Conservation (phyloP, 2,329 filamentous ascomycete species). For the Blastomyces emzantsi region DNA sequence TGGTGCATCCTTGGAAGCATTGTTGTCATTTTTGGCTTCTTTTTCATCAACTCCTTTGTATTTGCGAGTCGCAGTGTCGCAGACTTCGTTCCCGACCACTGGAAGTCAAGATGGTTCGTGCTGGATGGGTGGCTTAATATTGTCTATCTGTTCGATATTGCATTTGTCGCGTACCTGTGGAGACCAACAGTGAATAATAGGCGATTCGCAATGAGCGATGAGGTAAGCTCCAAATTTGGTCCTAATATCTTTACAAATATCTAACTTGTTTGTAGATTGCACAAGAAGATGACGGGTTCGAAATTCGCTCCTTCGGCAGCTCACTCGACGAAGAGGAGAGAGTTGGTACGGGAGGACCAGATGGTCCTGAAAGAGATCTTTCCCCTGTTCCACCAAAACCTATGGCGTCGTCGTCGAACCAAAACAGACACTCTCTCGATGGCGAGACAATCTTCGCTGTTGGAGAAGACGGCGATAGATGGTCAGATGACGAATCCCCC, state of each 20-base stretch:
- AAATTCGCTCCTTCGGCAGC: constrained; percentile 85
- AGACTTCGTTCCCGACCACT: constrained; percentile 91
- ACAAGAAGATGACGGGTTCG: constrained; percentile 97
- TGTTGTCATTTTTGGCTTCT: constrained; percentile 92
- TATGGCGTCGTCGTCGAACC: constrained; percentile 39
- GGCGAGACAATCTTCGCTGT: constrained; percentile 96
- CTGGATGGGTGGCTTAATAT: constrained; percentile 96
- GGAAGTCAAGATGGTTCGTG: constrained; percentile 96
- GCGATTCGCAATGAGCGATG: constrained; percentile 97
- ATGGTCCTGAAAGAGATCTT: constrained; percentile 28
- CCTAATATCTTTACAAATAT: background rate
- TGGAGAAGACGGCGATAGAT: constrained; percentile 74
- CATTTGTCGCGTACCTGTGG: constrained; percentile 93
- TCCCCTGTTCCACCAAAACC: constrained; percentile 43
- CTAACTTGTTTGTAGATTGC: constrained; percentile 53
- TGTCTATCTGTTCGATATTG: constrained; percentile 89
- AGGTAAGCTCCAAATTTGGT: constrained; percentile 44
- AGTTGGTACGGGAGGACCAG: constrained; percentile 26
- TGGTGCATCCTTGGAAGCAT: constrained; percentile 93
- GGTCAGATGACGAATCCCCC: constrained; percentile 58
- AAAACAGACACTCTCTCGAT: constrained; percentile 57
- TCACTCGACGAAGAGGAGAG: constrained; percentile 56
- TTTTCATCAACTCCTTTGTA: constrained; percentile 95
- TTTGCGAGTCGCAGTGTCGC: constrained; percentile 78
- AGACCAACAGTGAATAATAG: constrained; percentile 93